Base-by-base conservation (phyloP, 768 basidiomycete genomes). In the Lyophyllum decastes region DNA sequence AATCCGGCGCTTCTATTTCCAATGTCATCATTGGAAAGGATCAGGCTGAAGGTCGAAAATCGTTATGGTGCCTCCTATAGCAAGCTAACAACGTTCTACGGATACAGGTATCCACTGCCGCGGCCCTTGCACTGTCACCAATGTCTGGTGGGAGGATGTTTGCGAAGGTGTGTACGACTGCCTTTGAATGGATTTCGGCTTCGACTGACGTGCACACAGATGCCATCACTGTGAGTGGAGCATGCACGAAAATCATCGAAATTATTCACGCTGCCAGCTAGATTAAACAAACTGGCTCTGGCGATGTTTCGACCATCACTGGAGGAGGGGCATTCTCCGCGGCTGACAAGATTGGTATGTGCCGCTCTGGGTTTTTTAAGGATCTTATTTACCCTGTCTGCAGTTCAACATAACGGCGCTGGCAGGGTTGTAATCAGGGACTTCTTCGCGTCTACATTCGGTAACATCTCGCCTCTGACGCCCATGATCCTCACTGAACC, bases 141-240 rank as follows among this genome's bases (percentile, higher is more conserved):
- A 70, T 33, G 69, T 70, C 45, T 70, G 69, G 68, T 69, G 66
- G 67, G 69, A 70, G 50, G 69, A 70, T 55, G 69, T 70, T 52
- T 70, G 69, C 40, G 69, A 70, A 58, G 69, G 68, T 70, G 49
- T 27, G 52, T 24, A 49, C 48, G 8, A 21, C 45, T 4, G 50
- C 27, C 22, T 17, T n/a, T 9, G 6, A 12, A 11, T 22, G 30
- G 30, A 10, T 10, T 30, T 30, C 5, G 4, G 30, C 34, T 21
- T 19, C 54, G 22, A 57, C 34, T 27, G 22, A 11, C 21, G 17
- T 3, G 17, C 19, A 21, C 21, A 7, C 46, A 68, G 66, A 68
- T 55, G 66, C 66, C 21, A 61, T 68, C 33, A 68, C 66, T 4
- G 66, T 67, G 19, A 46, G 63, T 30, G 3, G 50, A 26, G 25